A percentile compares a stretch with the other conserved stretches of the same genome.
These are phyloP conservation scores for Erythrobasidium hasegawianum DNA, from an alignment of 1,284 basidiomycete genomes.

Conservation along the genomic window DNA sequence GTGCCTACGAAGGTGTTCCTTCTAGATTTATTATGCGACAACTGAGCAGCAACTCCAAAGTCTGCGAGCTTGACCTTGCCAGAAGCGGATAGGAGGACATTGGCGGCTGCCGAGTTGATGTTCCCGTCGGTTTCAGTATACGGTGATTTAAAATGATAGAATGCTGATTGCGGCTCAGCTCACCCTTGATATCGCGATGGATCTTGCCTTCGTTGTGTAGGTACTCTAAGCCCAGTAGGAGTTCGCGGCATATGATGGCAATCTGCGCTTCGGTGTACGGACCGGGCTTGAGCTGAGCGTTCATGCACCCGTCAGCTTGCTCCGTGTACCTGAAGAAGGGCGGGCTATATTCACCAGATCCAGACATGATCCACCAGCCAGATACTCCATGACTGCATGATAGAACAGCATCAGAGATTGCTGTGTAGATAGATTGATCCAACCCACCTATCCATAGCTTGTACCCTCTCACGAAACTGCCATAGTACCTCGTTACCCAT, in stretches of 20 bases:
- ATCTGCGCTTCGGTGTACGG: constrained; percentile 87
- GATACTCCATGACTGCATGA: constrained; percentile 84
- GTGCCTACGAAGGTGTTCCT: constrained; percentile 85
- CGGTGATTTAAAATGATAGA: too few relatives aligned
- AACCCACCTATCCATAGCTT: constrained; percentile 79
- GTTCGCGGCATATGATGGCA: constrained; percentile 87
- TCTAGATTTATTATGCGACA: constrained; percentile 68
- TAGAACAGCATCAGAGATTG: constrained; percentile 1
- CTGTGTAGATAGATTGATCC: background rate
- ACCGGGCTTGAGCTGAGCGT: constrained; percentile 69
- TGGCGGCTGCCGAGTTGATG: constrained; percentile 68
- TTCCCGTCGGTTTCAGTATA: too few relatives aligned
- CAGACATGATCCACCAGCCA: constrained; percentile 95
- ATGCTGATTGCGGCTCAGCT: too few relatives aligned
- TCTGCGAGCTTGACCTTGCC: constrained; percentile 97
- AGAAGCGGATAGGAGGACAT: constrained; percentile 80
- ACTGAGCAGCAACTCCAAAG: constrained; percentile 90
- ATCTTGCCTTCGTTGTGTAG: constrained; percentile 92
- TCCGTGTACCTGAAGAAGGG: background rate
- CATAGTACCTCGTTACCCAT: constrained; percentile 93
- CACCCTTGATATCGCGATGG: constrained; percentile 87
- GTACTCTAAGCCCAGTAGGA: constrained; percentile 89
- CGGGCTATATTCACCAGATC: constrained; percentile 59
- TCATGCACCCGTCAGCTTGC: background rate
- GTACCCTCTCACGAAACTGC: constrained; percentile 92